Conservation (phyloP, 2,329 filamentous ascomycete species). For the Clonostachys rosea region DNA sequence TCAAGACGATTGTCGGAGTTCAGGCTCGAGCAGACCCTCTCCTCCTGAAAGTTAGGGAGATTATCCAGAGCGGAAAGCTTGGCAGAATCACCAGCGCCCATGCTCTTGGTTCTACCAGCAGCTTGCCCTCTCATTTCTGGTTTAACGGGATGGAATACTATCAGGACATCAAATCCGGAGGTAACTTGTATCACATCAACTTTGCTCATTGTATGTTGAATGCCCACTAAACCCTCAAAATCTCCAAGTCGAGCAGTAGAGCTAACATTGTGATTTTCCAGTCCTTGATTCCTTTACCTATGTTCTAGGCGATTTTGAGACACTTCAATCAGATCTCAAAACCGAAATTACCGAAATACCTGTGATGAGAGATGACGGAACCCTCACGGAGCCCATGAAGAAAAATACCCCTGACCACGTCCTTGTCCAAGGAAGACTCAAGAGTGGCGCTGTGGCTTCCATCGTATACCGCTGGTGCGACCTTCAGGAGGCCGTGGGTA, state of each 20-base stretch:
- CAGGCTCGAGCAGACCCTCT: too few relatives aligned
- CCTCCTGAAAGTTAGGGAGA: too few relatives aligned
- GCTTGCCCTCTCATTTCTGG: neutral
- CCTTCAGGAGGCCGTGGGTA: conserved; percentile 9
- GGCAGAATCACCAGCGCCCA: too few relatives aligned
- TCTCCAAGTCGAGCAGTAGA: too few relatives aligned
- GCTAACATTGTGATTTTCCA: conserved; percentile 4
- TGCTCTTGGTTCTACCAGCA: too few relatives aligned
- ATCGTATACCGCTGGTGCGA: conserved; percentile 13
- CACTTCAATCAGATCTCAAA: too few relatives aligned
- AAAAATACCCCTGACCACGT: conserved; percentile 25
- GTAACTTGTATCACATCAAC: conserved; percentile 13
- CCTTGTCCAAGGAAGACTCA: conserved; percentile 22
- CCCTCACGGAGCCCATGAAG: too few relatives aligned
- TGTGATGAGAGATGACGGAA: too few relatives aligned
- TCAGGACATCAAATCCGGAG: conserved; percentile 12
- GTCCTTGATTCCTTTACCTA: conserved; percentile 23
- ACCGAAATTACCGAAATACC: too few relatives aligned
- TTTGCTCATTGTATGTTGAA: conserved; percentile 19
- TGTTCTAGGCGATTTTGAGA: conserved; percentile 21
- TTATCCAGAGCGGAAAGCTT: too few relatives aligned
- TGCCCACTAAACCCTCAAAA: too few relatives aligned
- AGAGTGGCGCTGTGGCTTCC: conserved; percentile 18
- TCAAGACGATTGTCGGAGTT: too few relatives aligned
- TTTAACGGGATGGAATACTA: neutral